Conservation (phyloP, 2,329 filamentous ascomycete genomes). For the Rosellinia necatrix region DNA sequence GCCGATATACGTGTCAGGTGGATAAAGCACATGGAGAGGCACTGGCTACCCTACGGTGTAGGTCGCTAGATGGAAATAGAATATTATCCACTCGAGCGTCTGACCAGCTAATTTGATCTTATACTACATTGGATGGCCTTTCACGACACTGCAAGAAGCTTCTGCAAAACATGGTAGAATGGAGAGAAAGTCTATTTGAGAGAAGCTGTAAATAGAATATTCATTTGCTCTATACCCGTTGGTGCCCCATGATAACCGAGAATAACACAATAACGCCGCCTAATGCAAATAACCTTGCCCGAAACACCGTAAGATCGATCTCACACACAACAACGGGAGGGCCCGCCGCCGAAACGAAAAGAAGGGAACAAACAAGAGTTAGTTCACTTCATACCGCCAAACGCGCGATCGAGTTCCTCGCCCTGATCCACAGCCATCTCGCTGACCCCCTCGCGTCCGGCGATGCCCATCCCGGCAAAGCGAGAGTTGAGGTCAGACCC, state of each 20-base stretch:
- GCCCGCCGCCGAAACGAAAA: neutral
- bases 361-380: neutral
- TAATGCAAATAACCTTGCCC: constrained; percentile 1
- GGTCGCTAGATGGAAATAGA: too few species aligned
- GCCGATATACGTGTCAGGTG: too few species aligned
- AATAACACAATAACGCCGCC: too few species aligned
- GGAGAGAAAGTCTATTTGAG: too few species aligned
- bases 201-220: too few species aligned
- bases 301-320: neutral
- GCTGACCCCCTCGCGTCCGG: constrained; percentile 36
- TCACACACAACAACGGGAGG: neutral
- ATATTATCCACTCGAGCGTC: neutral
- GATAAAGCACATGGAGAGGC: too few species aligned
- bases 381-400: constrained; percentile 47
- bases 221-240: too few species aligned
- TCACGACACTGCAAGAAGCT: neutral
- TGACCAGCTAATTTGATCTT: neutral
- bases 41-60: too few species aligned
- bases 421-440: constrained; percentile 55
- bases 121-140: neutral
- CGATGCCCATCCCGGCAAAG: constrained; percentile 39
- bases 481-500: too few species aligned
- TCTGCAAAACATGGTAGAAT: neutral
- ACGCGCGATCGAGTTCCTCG: constrained; percentile 61
- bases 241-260: too few species aligned